Base-by-base conservation (phyloP, 805 yeast species). In the Hanseniaspora thailandica region DNA sequence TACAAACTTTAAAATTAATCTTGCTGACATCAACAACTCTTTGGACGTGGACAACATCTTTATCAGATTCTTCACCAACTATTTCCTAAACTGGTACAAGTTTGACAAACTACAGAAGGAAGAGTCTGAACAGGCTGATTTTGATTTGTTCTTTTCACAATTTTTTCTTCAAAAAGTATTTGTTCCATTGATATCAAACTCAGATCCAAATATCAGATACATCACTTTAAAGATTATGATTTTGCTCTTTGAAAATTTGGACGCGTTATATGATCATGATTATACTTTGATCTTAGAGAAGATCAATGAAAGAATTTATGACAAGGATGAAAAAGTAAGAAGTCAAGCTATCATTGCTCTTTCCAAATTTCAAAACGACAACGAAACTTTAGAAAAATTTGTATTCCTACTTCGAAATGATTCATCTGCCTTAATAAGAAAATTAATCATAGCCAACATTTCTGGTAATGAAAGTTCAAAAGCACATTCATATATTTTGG, bases 401-500 rank as follows among this genome's bases (percentile, higher is more conserved):
- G 69, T 69, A 0, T 63, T 59, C 15, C 56, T 44, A 17, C 60
- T 60, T 48, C 62, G 63, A 48, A 62, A 63, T 54, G 69, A 64
- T 43, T 67, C 69, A 49, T 50, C 54, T 8, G 13, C 47, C 4
- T 9, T 35, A 17, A 44, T 50, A 4, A 50, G 54, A 50, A 70
- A 65, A 33, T 62, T 71, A 30, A 72, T 73, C 55, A 78, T 80
- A 6, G 72, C 77, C 2, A 69, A 72, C 43, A 70, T 69, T 39
- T 66, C 80, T 34, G 60, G 76, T 49, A 64, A 65, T n/a, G 73
- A 81, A 0, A 71, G 86, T 59, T 82, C 80, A 60, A 77, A 82
- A 61, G 98, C 86, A 2, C 82, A 83, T 60, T 81, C 96, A 0
- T 97, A 93, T 57, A 96, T 89, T 1, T 75, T 97, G 58, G 74